Evolutionary conservation across 257 asterid species (phyloP), one percentile per base, ranked within the genome.

Genomic region (Solanum peruvianum): DNA sequence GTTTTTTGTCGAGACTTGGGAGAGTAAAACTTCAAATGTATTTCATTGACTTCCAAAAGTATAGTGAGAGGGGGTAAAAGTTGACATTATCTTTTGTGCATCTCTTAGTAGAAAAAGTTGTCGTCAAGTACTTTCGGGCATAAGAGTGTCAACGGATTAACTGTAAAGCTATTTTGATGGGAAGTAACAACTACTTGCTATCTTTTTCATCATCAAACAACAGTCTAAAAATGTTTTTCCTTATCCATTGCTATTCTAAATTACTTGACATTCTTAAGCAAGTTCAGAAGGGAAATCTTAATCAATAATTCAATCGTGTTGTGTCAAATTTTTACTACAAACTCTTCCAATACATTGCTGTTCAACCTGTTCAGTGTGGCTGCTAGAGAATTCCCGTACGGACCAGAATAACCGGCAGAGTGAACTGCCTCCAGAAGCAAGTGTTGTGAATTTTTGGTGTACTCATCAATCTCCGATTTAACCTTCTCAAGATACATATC

Each of bases 371-470:
- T 82, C 44, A 91, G 67, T 60, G 94, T 90, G 70, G 98, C 89
- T 88, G 95, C 98, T 81, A 96, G 97, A 75, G 96, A 88, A 85
- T 94, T 88, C 37, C 92, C 91, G 77, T 85, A 94, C 47, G 94
- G 92, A 78, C 98, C 98, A 45, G 93, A 29, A 83, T 94, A 96
- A 75, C 97, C 97, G 70, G 97, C 91, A 67, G 95, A 90, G 90
- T 96, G 98, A 87, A 96, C 85, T 75, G 97, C 98, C 94, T 96
- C 98, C 92, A 93, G 25, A 88, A 95, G 96, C 89, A 95, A 90
- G 90, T 92, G 94, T 21, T 92, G 94, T 67, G 96, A 96, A 89
- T 94, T 92, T 90, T 94, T 93, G 47, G 92, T 91, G 93, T 81
- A 88, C 82, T 93, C 98, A 35, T 77, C 89, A 56, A 95, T 89